Evolutionary conservation across 768 basidiomycete species (phyloP).

Genomic region (Clavulina sp.): DNA sequence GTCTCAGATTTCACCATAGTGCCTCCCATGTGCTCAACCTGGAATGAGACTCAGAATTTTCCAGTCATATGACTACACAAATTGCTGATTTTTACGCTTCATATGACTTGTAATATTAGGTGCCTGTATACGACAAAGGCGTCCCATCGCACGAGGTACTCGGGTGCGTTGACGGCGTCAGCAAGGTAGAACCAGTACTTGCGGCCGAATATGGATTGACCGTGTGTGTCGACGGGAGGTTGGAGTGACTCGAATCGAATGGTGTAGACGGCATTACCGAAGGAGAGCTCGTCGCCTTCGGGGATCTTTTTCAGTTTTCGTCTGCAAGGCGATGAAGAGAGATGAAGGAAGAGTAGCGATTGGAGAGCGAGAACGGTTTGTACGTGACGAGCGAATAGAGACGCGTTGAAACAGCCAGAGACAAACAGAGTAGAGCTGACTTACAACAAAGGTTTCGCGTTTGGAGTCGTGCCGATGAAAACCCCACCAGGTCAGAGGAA

Average conservation of each 20-base stretch:
- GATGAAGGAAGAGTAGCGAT: background rate
- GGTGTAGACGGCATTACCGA: slow-evolving; percentile 81
- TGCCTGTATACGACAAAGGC: slow-evolving; percentile 78
- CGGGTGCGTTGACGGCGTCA: slow-evolving; percentile 95
- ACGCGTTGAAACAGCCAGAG: no score
- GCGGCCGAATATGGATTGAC: slow-evolving; percentile 59
- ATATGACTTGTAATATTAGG: no score
- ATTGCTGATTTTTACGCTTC: no score
- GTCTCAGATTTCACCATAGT: no score
- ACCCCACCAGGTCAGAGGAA: slow-evolving; percentile 70
- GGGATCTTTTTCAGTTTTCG: slow-evolving; percentile 50
- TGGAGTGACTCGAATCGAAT: slow-evolving; percentile 65
- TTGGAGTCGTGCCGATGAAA: slow-evolving; percentile 97
- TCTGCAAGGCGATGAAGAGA: slow-evolving; percentile 31
- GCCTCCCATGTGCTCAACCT: no score
- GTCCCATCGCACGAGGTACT: slow-evolving; percentile 94
- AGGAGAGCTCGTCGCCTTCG: slow-evolving; percentile 52
- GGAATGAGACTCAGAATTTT: no score
- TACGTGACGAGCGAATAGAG: background rate
- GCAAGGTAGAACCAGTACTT: slow-evolving; percentile 85
- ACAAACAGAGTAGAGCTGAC: no score
- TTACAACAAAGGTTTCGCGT: slow-evolving; percentile 67
- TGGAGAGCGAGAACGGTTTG: background rate
- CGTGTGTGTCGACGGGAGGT: slow-evolving; percentile 16
- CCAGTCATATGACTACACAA: no score